Evolutionary conservation across 2,329 filamentous ascomycete species (phyloP), one percentile per base, ranked within the genome.

Genomic region (Xylogone sp.): DNA sequence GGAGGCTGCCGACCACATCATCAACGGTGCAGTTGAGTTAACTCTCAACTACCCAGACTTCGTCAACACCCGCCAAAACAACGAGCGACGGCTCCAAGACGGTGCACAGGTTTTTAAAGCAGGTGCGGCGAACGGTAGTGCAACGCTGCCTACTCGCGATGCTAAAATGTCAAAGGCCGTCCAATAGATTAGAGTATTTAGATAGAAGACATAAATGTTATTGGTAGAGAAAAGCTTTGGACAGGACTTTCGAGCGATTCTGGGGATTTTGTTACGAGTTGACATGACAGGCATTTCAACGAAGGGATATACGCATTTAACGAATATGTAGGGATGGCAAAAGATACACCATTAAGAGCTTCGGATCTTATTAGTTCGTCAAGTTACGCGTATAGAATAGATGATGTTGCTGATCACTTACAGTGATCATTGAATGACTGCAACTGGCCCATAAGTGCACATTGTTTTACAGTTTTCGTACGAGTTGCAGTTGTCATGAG

Each of bases 31-130:
- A 21, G 83, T 84, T 44, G 86, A 90, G 72, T 71, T 89, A 53
- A 89, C 86, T n/a, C 77, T 89, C 63, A 89, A 89, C 74, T 87
- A 89, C 71, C 86, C 86, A 42, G 86, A 89, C 69, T 88, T 89
- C 63, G 86, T 90, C 72, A 90, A 90, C 34, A 59, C 66, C 16
- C 65, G 70, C 51, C 54, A 68, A 48, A 72, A 72, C 51, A 65
- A 56, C 8, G 69, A 71, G 58, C 60, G 69, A 52, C 55, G 68
- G 49, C 63, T 71, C 20, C 48, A 66, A 16, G 68, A 71, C 20
- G 68, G 68, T 16, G 59, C 56, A 29, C 67, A 69, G 42, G 29
- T 61, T 10, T 67, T 67, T 56, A 53, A 48, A 18, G 59, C 20
- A 16, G 18, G 24, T 24, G 45, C 20, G 5, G 7, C 22, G 12